Evolutionary conservation across 805 yeast genomes (phyloP).

Genomic region (Saturnispora halmiae): DNA sequence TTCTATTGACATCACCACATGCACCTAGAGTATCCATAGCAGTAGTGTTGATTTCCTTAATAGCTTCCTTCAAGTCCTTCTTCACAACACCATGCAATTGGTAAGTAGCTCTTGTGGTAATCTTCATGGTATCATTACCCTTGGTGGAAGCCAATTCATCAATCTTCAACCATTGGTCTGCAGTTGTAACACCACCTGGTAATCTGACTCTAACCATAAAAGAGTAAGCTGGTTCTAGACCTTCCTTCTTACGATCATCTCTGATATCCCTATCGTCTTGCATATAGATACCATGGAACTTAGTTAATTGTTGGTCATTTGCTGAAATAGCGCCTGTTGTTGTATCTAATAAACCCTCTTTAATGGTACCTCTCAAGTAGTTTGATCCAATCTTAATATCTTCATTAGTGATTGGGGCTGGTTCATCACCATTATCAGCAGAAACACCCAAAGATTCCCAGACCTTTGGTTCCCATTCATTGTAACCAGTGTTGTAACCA

Average conservation of each 20-base stretch:
- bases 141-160: constrained; percentile 72
- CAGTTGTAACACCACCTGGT: constrained; percentile 87
- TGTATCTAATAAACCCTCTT: constrained; percentile 69
- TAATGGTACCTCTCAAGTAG: constrained; percentile 87
- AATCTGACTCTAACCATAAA: constrained; percentile 94
- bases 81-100: constrained; percentile 93
- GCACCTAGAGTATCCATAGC: constrained; percentile 94
- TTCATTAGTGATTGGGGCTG: constrained; percentile 84
- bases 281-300: constrained; percentile 97
- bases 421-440: constrained; percentile 82
- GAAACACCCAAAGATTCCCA: constrained; percentile 91
- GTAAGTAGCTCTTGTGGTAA: constrained; percentile 95
- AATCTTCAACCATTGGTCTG: constrained; percentile 79
- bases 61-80: constrained; percentile 79
- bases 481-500: constrained; percentile 87
- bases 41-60: constrained; percentile 85
- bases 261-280: constrained; percentile 96
- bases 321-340: constrained; percentile 89
- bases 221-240: constrained; percentile 91
- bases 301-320: constrained; percentile 86
- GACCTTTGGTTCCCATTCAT: constrained; percentile 71
- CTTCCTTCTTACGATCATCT: constrained; percentile 85
- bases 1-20: constrained; percentile 97
- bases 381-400: constrained; percentile 86
- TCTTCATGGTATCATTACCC: constrained; percentile 89